phyloP scores from a whole-genome alignment of 257 asterid genomes.

The Salvia miltiorrhiza region DNA sequence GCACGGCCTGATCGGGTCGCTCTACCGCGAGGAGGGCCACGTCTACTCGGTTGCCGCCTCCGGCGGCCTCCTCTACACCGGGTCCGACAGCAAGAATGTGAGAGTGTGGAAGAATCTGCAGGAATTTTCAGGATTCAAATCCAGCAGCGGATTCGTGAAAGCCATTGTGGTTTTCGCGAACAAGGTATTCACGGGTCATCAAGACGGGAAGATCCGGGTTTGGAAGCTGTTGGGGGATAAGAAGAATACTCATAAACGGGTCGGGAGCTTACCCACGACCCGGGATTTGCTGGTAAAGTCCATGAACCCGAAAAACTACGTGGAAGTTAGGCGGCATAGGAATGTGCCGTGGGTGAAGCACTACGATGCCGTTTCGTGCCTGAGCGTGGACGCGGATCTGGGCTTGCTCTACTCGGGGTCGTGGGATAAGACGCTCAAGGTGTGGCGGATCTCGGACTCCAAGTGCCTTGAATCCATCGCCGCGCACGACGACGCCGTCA shows the following conservation, averaged over 20 bases:
- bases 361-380: constrained; percentile 75
- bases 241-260: constrained; percentile 39
- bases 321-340: constrained; percentile 47
- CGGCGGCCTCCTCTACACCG: constrained; percentile 64
- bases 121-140: constrained; percentile 73
- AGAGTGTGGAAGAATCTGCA: constrained; percentile 73
- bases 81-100: constrained; percentile 77
- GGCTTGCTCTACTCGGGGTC: constrained; percentile 82
- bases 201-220: constrained; percentile 80
- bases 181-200: constrained; percentile 77
- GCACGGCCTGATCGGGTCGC: constrained; percentile 53
- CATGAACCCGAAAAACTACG: constrained; percentile 67
- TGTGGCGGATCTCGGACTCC: constrained; percentile 80
- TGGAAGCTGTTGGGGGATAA: constrained; percentile 52
- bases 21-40: constrained; percentile 70
- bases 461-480: constrained; percentile 71
- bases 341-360: constrained; percentile 84
- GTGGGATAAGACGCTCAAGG: constrained; percentile 85
- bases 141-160: constrained; percentile 76
- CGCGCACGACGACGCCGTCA: constrained; percentile 81
- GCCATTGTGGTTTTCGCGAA: constrained; percentile 57
- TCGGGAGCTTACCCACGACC: constrained; percentile 74
- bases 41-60: constrained; percentile 66
- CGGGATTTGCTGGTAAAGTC: constrained; percentile 55
- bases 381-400: constrained; percentile 47